Evolutionary conservation across 352 stramenopile species (phyloP).

Genomic region (Globisporangium polare): DNA sequence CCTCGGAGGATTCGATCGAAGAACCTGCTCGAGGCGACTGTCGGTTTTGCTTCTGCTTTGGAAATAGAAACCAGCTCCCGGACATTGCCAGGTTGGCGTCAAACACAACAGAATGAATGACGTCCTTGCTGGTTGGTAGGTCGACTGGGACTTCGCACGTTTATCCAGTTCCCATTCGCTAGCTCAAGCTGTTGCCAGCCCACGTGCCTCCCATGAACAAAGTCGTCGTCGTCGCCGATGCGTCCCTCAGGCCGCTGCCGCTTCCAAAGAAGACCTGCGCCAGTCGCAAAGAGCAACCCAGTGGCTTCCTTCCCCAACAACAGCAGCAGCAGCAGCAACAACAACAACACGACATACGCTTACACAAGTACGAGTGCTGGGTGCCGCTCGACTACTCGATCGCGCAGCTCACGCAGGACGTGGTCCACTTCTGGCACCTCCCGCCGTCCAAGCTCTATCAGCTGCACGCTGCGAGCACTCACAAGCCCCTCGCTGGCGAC

Average conservation of each 20-base stretch:
- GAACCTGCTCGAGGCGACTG: not conserved
- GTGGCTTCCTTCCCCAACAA: not conserved
- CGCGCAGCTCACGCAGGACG: constrained; percentile 42
- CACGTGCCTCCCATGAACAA: constrained; percentile 36
- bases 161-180: not conserved
- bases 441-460: constrained; percentile 34
- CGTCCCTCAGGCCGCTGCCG: not conserved
- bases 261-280: not conserved
- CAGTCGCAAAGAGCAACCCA: not conserved
- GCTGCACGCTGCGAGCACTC: constrained; percentile 23
- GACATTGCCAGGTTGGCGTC: too few species aligned
- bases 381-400: constrained; percentile 42
- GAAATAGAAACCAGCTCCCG: too few species aligned
- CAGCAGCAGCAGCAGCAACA: not conserved
- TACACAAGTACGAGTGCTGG: constrained; percentile 33
- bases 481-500: constrained; percentile 20
- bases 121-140: not conserved
- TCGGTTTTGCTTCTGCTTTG: too few species aligned
- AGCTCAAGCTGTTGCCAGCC: too few species aligned
- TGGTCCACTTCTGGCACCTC: constrained; percentile 42
- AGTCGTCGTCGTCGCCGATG: constrained; percentile 24
- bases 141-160: not conserved
- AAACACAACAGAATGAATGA: not conserved
- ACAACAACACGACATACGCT: not conserved
- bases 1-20: too few species aligned